Base-by-base conservation (phyloP, 495 filamentous ascomycete species). In the Emericellopsis terricola region DNA sequence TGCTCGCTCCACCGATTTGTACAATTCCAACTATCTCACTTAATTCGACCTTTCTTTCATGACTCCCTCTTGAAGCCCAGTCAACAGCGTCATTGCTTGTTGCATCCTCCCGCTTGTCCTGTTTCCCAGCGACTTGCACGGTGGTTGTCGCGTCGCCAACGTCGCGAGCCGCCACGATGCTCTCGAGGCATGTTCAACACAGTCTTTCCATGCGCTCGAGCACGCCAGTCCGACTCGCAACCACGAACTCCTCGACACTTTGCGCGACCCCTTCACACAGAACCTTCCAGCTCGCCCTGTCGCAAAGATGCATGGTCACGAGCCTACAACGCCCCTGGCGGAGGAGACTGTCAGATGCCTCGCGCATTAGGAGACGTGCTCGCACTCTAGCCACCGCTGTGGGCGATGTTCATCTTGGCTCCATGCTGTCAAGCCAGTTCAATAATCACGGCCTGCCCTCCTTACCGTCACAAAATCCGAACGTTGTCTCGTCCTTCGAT, bases 371-470 rank as follows among this genome's bases (percentile, higher is more conserved):
- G 33, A 50, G 53, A 9, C 33, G 19, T 10, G 53, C 56, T 24
- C 53, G 65, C 33, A 53, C 52, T 17, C 40, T 69, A 20, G 65
- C 62, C 19, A 69, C 66, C 8, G 57, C 60, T 3, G 34, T 61
- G 13, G 45, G 41, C 33, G 49, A 52, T 15, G 44, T 48, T n/a
- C 47, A 43, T 16, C 34, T 48, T n/a, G 53, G 57, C 35, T 52
- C 52, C 24, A 46, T 52, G 9, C 41, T 46, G 4, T 59, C 57
- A 29, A 52, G 57, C 3, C 34, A 36, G 28, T 20, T 39, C 33
- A 35, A 24, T 23, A 17, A 26, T 35, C 11, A n/a, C 33, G 19
- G 18, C 8, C 17, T 15, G 20, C 17, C 32, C 32, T 21, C 4
- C 17, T 11, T 26, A 6, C 23, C 23, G 23, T 26, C 23, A 26